Evolutionary conservation across 2,329 filamentous ascomycete genomes (phyloP), one percentile per base, ranked within the genome.

Genomic region (Aspergillus sp.): DNA sequence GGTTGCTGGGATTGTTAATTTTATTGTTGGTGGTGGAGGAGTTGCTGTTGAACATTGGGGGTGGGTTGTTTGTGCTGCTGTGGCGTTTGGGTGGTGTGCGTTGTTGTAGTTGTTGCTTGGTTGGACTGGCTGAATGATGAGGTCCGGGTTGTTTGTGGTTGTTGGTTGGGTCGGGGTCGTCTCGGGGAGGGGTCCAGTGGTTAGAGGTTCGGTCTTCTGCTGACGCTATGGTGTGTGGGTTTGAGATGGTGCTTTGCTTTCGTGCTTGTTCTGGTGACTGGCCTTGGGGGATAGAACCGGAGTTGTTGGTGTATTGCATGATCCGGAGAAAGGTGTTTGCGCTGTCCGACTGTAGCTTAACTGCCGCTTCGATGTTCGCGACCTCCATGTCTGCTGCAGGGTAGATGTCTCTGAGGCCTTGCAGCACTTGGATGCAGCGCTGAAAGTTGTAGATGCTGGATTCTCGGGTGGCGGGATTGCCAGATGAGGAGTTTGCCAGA

Each of bases 371-470:
- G 1, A 76, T 69, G 30, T 73, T 72, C 17, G 70, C 71, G 13
- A 70, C 71, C 49, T 77, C 91, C 69, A 92, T 93, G 72, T 96
- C 91, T 8, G 92, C 92, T 0, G 91, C 90, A 1, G 92, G 87
- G 68, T 96, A 96, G 19, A 91, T 90, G 66, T 95, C 91, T 39
- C 91, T 88, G 11, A 96, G 81, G 62, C 88, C 88, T 71, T 91
- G 87, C 83, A 96, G 91, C 51, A 95, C 90, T 50, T 87, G 84
- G 86, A 96, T 92, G 76, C 92, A 96, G 71, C 91, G 86, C 64
- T 87, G 88, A 78, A 96, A 95, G 21, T 91, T 90, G 59, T 87
- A 84, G 36, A 91, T 84, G 44, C 90, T 91, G 49, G 84, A 82
- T 49, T 90, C 83, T 10, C 90, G 86, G 2, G 88, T 87, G 47